These are phyloP conservation scores for Dendrobium huoshanense DNA, from an alignment of 106 monocot genomes.

Conservation along the genomic window DNA sequence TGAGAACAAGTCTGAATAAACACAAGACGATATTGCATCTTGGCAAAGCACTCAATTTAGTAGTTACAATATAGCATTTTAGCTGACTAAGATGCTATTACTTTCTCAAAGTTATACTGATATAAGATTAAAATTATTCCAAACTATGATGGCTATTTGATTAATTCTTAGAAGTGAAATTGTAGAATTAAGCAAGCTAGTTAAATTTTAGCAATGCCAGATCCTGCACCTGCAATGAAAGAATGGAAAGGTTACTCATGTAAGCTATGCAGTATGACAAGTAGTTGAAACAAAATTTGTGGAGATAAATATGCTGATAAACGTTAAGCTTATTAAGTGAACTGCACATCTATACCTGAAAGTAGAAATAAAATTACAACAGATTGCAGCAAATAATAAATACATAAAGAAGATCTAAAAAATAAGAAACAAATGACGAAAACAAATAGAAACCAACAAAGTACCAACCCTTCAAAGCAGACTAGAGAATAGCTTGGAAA, in stretches of 20 bases:
- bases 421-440: no score
- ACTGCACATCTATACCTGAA: background rate
- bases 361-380: no score
- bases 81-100: no score
- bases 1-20: no score
- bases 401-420: no score
- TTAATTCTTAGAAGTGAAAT: background rate
- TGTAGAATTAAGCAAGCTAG: background rate
- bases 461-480: no score
- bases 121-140: background rate
- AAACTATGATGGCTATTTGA: background rate
- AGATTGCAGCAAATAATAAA: no score
- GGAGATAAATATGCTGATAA: background rate
- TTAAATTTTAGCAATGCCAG: background rate
- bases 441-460: no score
- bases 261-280: background rate
- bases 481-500: no score
- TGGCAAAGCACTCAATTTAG: no score
- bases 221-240: background rate
- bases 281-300: background rate
- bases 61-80: no score
- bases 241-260: background rate
- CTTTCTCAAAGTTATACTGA: background rate
- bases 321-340: background rate
- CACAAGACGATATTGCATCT: no score